Evolutionary conservation across 2,329 filamentous ascomycete species (phyloP), one percentile per base, ranked within the genome.

Genomic region (Beauveria sp.): DNA sequence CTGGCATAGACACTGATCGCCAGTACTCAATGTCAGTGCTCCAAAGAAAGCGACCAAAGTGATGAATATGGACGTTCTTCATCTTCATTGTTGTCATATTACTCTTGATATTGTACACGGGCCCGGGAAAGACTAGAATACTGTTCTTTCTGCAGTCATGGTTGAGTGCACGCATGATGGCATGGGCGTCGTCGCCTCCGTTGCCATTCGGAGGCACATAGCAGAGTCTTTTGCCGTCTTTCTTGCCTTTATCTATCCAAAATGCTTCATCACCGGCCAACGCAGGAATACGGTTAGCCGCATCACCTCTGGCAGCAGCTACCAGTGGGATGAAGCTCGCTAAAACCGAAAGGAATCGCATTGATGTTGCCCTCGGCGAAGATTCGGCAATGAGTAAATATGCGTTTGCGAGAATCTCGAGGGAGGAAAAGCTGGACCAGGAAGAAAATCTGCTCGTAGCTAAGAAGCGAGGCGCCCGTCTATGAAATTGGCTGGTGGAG

Each of bases 1-100:
- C 73, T 0, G 77, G 73, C 63, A 83, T 73, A 6, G 79, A 80
- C 43, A 80, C 72, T 10, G 73, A 73, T 1, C 80, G 74, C 81
- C 81, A 84, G 69, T 83, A 84, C 7, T 71, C 63, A 9, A 83
- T 77, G 62, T 81, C 73, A 1, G 71, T 71, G 55, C 72, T 74
- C 75, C 78, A 80, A 22, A 73, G 68, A 28, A 76, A 63, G 48
- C 67, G 67, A 7, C 74, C 74, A 46, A 67, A 67, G 50, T 72
- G 79, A 57, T 83, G 76, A 18, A 82, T 81, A 47, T 76, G 72
- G 30, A 77, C 72, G 46, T 75, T 64, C 9, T 68, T 51, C 30
- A 76, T 67, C 16, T 64, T 52, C 44, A 66, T 62, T 0, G 72
- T 75, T 24, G 70, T 71, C 73, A 76, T 75, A 58, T 70, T 67